Evolutionary conservation across 106 monocot genomes (phyloP), one percentile per base, ranked within the genome.

Genomic region (Triglochin maritima): DNA sequence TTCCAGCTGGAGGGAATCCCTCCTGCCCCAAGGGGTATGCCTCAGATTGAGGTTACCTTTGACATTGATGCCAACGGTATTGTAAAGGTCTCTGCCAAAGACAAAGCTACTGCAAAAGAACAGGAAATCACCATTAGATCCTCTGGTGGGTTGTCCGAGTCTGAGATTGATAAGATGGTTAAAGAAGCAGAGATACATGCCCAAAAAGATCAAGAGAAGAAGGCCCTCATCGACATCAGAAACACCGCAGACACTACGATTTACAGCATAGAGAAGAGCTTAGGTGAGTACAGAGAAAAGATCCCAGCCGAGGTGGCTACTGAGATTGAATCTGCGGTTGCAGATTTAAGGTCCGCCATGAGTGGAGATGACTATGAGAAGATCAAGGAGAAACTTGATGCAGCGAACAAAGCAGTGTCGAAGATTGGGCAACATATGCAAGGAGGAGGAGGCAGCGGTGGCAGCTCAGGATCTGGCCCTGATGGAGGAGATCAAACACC

Each of bases 361-460:
- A 16, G 44, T 10, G 63, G 63, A 13, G 71, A 72, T 15, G 63
- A 45, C 17, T 62, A 16, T 2, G 71, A 62, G 1, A 7, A 7
- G 13, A 72, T 72, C 42, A 72, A 72, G 47, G 43, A 50, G 14
- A 72, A 72, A 41, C 61, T 72, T 10, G 71, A 72, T 29, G 71
- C 71, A 14, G 71, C 71, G 6, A 72, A 72, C 63, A 62, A 63
- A 52, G 71, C 63, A 3, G 71, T 72, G 1, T 72, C 71, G 4
- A 72, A 72, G 63, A 72, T 72, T 53, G 71, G 71, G 29, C 71
- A 72, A 52, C 71, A 72, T 17, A 72, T 72, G 71, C 44, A 69
- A 8, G 58, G 59, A 48, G 69, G 69, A n/a, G 58, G 46, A 3
- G 71, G 60, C 2, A 49, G 60, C 1, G 62, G 44, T 8, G 45